phyloP scores from a whole-genome alignment of 1,139 yeast genomes.

The Pichia sp. region DNA sequence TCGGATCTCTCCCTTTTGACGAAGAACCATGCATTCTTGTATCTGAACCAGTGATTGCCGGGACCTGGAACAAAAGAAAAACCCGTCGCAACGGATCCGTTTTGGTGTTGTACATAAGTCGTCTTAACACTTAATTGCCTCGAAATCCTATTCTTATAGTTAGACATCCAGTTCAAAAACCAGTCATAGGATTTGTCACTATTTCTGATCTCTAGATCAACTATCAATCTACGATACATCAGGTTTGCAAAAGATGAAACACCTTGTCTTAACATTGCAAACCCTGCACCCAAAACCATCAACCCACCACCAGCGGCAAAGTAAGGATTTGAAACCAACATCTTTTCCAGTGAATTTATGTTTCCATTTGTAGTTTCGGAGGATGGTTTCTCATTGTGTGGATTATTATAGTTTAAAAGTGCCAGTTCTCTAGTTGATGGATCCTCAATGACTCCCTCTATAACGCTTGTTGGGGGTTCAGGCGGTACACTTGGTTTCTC shows the following conservation, averaged over 20 bases:
- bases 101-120: constrained; percentile 80
- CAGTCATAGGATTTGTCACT: constrained; percentile 91
- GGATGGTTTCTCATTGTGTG: constrained; percentile 6
- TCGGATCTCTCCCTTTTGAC: constrained; percentile 90
- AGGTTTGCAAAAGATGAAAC: constrained; percentile 60
- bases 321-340: constrained; percentile 74
- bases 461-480: not conserved
- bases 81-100: constrained; percentile 84
- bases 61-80: constrained; percentile 97
- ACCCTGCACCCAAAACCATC: constrained; percentile 85
- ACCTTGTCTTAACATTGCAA: constrained; percentile 76
- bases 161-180: constrained; percentile 97
- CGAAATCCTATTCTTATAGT: constrained; percentile 64
- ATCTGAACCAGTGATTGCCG: constrained; percentile 82
- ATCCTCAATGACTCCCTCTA: constrained; percentile 17
- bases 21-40: constrained; percentile 83
- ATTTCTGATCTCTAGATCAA: constrained; percentile 89
- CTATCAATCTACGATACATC: constrained; percentile 76
- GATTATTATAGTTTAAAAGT: constrained; percentile 19
- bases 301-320: constrained; percentile 98
- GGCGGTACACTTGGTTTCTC: not conserved
- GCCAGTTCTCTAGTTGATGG: constrained; percentile 21
- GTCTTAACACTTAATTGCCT: constrained; percentile 92
- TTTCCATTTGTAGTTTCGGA: not conserved
- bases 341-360: constrained; percentile 41